phyloP scores from a whole-genome alignment of 2,329 filamentous ascomycete species.

The Penicillium paneum region DNA sequence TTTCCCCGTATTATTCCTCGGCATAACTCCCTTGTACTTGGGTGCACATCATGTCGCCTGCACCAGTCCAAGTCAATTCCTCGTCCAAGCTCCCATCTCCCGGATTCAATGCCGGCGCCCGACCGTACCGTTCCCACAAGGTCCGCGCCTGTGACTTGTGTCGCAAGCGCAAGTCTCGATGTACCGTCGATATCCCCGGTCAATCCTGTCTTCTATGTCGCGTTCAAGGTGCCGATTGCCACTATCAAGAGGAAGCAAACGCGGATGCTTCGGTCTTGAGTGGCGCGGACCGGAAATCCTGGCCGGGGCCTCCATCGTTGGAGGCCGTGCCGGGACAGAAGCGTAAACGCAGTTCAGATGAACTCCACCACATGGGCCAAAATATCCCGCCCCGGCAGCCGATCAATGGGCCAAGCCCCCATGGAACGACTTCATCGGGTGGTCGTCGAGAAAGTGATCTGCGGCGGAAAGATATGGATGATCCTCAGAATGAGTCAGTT shows the following conservation, averaged over 20 bases:
- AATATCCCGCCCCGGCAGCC: slow-evolving; percentile 17
- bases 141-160: slow-evolving; percentile 60
- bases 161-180: slow-evolving; percentile 60
- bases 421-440: slow-evolving; percentile 22
- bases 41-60: slow-evolving; percentile 33
- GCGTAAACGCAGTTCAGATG: slow-evolving; percentile 36
- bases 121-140: slow-evolving; percentile 62
- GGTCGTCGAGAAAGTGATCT: slow-evolving; percentile 31
- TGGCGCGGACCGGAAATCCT: slow-evolving; percentile 27
- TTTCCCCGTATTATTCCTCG: slow-evolving; percentile 5
- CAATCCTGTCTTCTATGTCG: slow-evolving; percentile 57
- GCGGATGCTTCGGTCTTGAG: slow-evolving; percentile 26
- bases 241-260: slow-evolving; percentile 48
- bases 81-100: slow-evolving; percentile 34
- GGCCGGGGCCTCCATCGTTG: slow-evolving; percentile 25
- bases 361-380: slow-evolving; percentile 20
- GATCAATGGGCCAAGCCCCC: slow-evolving; percentile 25
- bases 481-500: slow-evolving; percentile 43
- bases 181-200: slow-evolving; percentile 55
- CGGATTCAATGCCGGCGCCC: slow-evolving; percentile 42
- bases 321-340: slow-evolving; percentile 33
- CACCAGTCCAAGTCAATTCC: slow-evolving; percentile 29
- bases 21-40: slow-evolving; percentile 8
- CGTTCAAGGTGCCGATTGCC: slow-evolving; percentile 57
- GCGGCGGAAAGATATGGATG: slow-evolving; percentile 33